These are phyloP conservation scores for Diaporthe helianthi DNA, from an alignment of 2,329 filamentous ascomycete species.

Conservation along the genomic window DNA sequence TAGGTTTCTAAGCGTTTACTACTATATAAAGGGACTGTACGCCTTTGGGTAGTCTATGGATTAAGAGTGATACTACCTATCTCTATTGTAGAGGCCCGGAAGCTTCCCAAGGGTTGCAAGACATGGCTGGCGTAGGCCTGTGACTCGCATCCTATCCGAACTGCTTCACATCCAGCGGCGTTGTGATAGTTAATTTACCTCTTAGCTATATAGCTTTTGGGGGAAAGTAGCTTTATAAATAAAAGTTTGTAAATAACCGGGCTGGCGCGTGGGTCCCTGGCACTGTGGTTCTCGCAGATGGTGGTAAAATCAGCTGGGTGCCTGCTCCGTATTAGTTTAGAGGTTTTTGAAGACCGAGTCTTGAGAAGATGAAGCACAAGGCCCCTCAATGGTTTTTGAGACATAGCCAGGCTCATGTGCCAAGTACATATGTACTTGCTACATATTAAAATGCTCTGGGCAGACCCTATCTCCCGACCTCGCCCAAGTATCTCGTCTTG, in stretches of 20 bases:
- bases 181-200: no score
- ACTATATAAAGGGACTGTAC: no score
- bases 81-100: neutral
- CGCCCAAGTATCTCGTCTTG: neutral
- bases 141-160: slow-evolving; percentile 12
- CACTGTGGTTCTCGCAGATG: neutral
- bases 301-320: neutral
- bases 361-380: no score
- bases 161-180: no score
- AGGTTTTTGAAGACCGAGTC: neutral
- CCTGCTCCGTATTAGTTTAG: neutral
- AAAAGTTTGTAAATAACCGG: no score
- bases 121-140: neutral
- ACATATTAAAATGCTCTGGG: no score
- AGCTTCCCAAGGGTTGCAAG: no score
- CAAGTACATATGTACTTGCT: neutral
- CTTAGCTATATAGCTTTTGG: no score
- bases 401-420: neutral
- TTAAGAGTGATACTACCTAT: no score
- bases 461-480: neutral
- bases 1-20: no score
- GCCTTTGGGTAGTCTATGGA: no score
- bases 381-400: neutral
- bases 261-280: neutral
- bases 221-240: no score